A percentile compares a stretch with the other conserved stretches of the same genome.
Evolutionary conservation across 139 green algal species (phyloP).

Genomic region (Ettlia oleoabundans): DNA sequence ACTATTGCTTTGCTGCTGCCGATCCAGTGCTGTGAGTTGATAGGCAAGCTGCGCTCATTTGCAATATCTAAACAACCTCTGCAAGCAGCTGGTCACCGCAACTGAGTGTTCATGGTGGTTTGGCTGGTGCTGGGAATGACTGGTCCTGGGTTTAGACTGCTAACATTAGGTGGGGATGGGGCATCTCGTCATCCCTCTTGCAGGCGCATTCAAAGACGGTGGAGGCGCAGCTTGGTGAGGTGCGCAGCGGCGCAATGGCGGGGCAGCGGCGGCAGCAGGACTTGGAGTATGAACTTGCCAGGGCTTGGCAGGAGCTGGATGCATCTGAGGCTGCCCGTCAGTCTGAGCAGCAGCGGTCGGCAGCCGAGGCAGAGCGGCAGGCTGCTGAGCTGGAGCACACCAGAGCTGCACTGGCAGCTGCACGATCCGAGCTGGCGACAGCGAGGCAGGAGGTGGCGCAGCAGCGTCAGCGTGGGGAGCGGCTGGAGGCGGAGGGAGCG

Average conservation of each 20-base stretch:
- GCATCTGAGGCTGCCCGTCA: constrained; percentile 45
- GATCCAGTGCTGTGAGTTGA: too few species aligned
- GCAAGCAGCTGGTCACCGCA: too few species aligned
- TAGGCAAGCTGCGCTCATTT: too few species aligned
- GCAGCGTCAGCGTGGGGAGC: constrained; percentile 49
- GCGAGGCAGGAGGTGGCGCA: constrained; percentile 48
- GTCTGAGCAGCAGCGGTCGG: constrained; percentile 34
- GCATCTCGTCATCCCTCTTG: too few species aligned
- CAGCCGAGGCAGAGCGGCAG: neutral
- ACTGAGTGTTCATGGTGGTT: too few species aligned
- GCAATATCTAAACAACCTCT: too few species aligned
- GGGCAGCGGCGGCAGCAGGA: constrained; percentile 47
- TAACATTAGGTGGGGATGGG: too few species aligned
- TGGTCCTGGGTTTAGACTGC: too few species aligned
- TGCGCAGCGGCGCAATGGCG: neutral
- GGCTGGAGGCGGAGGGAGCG: constrained; percentile 38
- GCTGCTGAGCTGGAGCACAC: neutral
- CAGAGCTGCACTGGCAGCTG: neutral
- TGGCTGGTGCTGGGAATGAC: too few species aligned
- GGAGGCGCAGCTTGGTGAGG: neutral
- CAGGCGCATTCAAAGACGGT: neutral
- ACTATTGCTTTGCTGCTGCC: too few species aligned
- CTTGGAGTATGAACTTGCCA: constrained; percentile 25
- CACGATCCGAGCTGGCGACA: constrained; percentile 2
- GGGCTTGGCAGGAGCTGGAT: constrained; percentile 60